Percentiles rank a stretch among this genome's conserved stretches.
Evolutionary conservation across 2,329 filamentous ascomycete genomes (phyloP).

Genomic region (Alternaria sp.): DNA sequence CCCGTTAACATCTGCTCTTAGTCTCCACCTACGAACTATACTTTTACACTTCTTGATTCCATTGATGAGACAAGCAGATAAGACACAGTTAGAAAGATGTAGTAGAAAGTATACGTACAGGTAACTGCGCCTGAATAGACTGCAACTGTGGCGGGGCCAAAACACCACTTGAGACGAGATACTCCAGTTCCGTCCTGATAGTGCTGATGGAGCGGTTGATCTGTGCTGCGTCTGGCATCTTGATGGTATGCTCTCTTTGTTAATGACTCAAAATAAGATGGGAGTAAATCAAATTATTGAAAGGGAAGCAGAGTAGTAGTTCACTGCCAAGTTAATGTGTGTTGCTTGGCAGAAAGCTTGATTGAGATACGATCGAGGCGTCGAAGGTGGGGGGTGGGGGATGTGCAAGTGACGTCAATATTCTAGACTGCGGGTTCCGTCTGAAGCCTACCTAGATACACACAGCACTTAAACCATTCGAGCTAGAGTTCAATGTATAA

Average conservation of each 20-base stretch:
- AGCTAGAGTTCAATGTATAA: not conserved
- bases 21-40: not conserved
- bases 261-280: not conserved
- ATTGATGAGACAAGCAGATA: not conserved
- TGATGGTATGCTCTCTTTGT: not conserved
- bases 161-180: conserved; percentile 22
- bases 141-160: conserved; percentile 23
- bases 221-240: conserved; percentile 22
- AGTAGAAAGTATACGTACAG: conserved; percentile 7
- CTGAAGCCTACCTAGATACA: too few relatives aligned
- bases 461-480: too few relatives aligned
- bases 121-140: conserved; percentile 25
- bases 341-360: conserved; percentile 1
- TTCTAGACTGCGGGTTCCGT: not conserved
- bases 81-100: not conserved
- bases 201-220: conserved; percentile 22
- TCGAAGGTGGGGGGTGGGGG: too few relatives aligned
- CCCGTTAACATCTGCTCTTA: not conserved
- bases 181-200: conserved; percentile 24
- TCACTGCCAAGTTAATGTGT: conserved; percentile 8
- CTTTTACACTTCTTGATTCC: not conserved
- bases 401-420: conserved; percentile 4
- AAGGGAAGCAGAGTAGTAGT: not conserved
- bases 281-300: too few relatives aligned
- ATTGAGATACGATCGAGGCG: too few relatives aligned